Base-by-base conservation (phyloP, 2,329 filamentous ascomycete species). In the Aspergillus clavatus region DNA sequence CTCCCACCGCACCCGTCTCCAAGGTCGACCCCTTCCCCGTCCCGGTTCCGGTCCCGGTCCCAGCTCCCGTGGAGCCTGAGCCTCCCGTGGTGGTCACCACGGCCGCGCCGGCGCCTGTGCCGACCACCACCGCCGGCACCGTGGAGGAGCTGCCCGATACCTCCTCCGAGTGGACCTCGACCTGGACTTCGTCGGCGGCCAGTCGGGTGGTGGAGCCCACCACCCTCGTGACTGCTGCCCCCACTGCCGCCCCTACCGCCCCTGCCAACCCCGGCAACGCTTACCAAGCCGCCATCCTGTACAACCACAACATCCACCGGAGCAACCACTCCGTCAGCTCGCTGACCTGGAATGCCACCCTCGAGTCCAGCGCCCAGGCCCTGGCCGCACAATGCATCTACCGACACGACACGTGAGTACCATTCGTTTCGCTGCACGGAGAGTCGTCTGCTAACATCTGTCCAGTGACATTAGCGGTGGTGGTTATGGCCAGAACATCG, bases 401-500 rank as follows among this genome's bases (percentile, higher is more conserved):
- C 57, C 76, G 72, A 24, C 91, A 97, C 69, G 78, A 90, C 66
- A 80, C 80, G 84, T 88, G 79, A 73, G 82, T 74, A 28, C 38
- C 22, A 21, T 2, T 18, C 1, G 4, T 8, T 21, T 11, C n/a
- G 23, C 7, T 5, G 1, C n/a, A n/a, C n/a, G 12, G n/a, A 5
- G 3, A n/a, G 21, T 47, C 10, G 40, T 38, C 23, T 33, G 31
- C 54, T 57, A 41, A 56, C 16, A 5, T 22, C 35, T 28, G 7
- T 40, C 43, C 47, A 67, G 62, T 57, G 82, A 78, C 57, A 65
- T 72, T 21, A 72, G 78, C 51, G 75, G 72, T 40, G 81, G 81
- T 44, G 75, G 78, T 36, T 94, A 93, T 62, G 93, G 93, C 52
- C 93, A 98, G 74, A 98, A 97, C 78, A 84, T 97, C 47, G 91